Conservation (phyloP, 2,329 filamentous ascomycete genomes). For the Colletotrichum musicola region DNA sequence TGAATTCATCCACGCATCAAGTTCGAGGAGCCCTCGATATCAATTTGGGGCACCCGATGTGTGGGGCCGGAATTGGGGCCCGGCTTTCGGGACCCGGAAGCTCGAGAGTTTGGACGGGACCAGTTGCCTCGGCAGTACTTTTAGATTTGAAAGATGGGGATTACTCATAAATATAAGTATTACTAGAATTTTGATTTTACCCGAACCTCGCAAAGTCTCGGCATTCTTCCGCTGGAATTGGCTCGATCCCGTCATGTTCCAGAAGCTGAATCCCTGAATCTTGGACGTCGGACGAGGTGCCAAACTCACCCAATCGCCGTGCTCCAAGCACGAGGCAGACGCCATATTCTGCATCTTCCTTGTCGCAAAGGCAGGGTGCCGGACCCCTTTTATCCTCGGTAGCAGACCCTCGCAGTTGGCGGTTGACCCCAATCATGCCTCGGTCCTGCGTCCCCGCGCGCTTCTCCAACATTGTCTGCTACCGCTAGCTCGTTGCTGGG, state of each 20-base stretch:
- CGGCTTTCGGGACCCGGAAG: too few relatives aligned
- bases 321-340: slow-evolving; percentile 8
- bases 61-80: too few relatives aligned
- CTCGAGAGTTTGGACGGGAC: too few relatives aligned
- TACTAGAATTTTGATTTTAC: too few relatives aligned
- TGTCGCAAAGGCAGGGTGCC: slow-evolving; percentile 25
- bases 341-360: background rate
- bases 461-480: slow-evolving; percentile 12
- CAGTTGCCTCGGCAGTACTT: too few relatives aligned
- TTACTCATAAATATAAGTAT: too few relatives aligned
- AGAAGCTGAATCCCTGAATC: slow-evolving; percentile 4
- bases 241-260: slow-evolving; percentile 13
- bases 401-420: background rate
- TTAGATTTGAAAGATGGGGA: too few relatives aligned
- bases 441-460: slow-evolving; percentile 17
- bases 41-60: too few relatives aligned
- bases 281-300: background rate
- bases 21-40: too few relatives aligned
- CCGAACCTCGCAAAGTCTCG: too few relatives aligned
- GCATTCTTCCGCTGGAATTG: background rate
- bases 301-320: slow-evolving; percentile 9
- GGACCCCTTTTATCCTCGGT: slow-evolving; percentile 11
- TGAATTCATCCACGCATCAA: too few relatives aligned
- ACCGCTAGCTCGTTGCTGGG: background rate
- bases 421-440: background rate